Evolutionary conservation across 768 basidiomycete species (phyloP), one percentile per base, ranked within the genome.

Genomic region (Amyloporia xantha): DNA sequence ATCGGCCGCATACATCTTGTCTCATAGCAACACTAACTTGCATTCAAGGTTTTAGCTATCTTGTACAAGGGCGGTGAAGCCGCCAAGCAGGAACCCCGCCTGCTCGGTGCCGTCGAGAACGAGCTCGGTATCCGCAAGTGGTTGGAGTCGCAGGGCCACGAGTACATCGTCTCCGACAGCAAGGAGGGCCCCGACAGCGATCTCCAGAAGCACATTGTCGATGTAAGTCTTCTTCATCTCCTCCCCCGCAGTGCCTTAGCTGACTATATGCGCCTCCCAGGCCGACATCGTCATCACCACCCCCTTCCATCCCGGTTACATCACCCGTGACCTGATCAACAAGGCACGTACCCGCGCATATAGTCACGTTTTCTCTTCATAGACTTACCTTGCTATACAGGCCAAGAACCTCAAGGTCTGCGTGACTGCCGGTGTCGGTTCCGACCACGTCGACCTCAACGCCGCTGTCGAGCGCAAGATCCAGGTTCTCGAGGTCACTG

Each of bases 361-460:
- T 44, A 21, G 6, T 51, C 13, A 2, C 40, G 19, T 19, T 10
- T 30, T 24, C 26, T 15, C 5, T 28, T 38, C 9, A 19, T 15
- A 21, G 7, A 20, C 5, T 50, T 17, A 2, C 19, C n/a, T 41
- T 12, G 27, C 21, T 25, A 44, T 21, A 7, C 21, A 42, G 37
- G 90, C 92, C 23, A 85, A 86, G 68, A 92, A 93, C 58, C 78
- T 96, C 53, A 94, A 91, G 68, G 64, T 94, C 48, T 89, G 86
- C 59, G 77, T 94, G 59, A 96, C 92, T 19, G 92, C 91, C 50
- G 90, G 89, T 65, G 90, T 92, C 40, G 89, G 91, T 9, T 90
- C 86, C 19, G 92, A 93, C 69, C 90, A 88, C 71, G 81, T 92
- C 54, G 91, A 94, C 64, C 77, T 95, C 51, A 84, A 93, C 65